Base-by-base conservation (phyloP, 169 alveolate species). In the Ichthyophthirius multifiliis region DNA sequence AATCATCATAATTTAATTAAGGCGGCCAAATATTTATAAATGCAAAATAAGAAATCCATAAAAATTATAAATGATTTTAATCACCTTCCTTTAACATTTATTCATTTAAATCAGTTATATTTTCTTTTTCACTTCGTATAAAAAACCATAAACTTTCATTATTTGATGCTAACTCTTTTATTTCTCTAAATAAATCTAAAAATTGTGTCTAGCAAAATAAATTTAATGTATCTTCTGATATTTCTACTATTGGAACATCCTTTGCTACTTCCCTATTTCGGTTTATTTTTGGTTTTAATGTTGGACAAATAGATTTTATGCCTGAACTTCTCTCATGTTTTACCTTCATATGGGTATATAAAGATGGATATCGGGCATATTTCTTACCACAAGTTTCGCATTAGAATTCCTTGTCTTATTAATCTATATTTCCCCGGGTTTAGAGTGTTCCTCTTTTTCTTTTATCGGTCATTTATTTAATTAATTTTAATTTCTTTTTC, bases 341-440 rank as follows among this genome's bases (percentile, higher is more conserved):
- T 6, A 67, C 39, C 46, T 67, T 67, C 20, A 37, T 37, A 20
- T 67, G 77, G 3, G 77, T 67, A 37, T 67, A 67, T 67, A 67
- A 37, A 18, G 77, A 67, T 12, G 77, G 77, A 39, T 67, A 67
- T 39, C 77, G 35, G 7, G 77, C 77, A 67, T 67, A 67, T 39
- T 34, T 39, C 41, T 67, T 67, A 67, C 46, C 77, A 20, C 77
- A 67, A 0, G 62, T 35, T 15, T 34, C 63, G 23, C 71, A 55
- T 27, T 55, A 34, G 10, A 55, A 55, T 55, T 55, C 71, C 18
- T 55, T 55, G 31, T 55, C 71, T 18, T 34, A 34, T 55, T n/a
- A 34, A n/a, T 55, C 71, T 10, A 55, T 55, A 55, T 39, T 55
- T 27, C 71, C 71, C 31, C 71, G 23, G 9, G 71, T 55, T 27